Evolutionary conservation across 768 basidiomycete genomes (phyloP), one percentile per base, ranked within the genome.

Genomic region (Kwoniella botswanensis): DNA sequence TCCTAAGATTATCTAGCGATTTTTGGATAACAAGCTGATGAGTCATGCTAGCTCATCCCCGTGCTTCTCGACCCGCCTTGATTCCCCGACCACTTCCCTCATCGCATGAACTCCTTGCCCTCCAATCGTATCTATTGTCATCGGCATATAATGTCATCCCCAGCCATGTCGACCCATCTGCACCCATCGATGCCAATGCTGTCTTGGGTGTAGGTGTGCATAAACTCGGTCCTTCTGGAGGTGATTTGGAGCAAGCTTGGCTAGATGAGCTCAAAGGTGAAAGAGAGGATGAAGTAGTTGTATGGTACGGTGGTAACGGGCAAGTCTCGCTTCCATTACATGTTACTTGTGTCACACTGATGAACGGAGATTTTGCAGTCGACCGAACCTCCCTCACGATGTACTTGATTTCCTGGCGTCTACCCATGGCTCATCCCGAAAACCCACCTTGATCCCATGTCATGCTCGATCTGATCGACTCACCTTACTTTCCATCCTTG

Each of bases 41-140:
- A 35, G n/a, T 63, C n/a, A 61, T 50, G 18, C 22, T 29, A 69
- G 67, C 68, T 35, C 56, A 69, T 42, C 64, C 72, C 26, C 64
- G 57, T 13, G 52, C 70, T 22, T 54, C 62, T 29, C 67, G 70
- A 46, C 63, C 71, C 15, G 56, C 55, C 17, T 29, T 58, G 26
- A 26, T 52, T 22, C n/a, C 74, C 56, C 75, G 69, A 64, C 73
- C 76, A 13, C 68, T 82, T 6, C 77, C 81, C 3, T 24, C 71
- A 2, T 60, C 75, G 1, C 80, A 80, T 70, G 82, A 83, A 67
- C 73, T 83, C n/a, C 75, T 83, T 24, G 82, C 82, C 7, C 71
- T 83, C 17, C 82, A 83, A 68, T 79, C 82, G 0, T 83, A 79
- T 67, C 77, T 83, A 21, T 73, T 83, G 18, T 71, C 75, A 53